These are phyloP conservation scores for Phylloporus arenicola DNA, from an alignment of 768 basidiomycete species.

Conservation along the genomic window DNA sequence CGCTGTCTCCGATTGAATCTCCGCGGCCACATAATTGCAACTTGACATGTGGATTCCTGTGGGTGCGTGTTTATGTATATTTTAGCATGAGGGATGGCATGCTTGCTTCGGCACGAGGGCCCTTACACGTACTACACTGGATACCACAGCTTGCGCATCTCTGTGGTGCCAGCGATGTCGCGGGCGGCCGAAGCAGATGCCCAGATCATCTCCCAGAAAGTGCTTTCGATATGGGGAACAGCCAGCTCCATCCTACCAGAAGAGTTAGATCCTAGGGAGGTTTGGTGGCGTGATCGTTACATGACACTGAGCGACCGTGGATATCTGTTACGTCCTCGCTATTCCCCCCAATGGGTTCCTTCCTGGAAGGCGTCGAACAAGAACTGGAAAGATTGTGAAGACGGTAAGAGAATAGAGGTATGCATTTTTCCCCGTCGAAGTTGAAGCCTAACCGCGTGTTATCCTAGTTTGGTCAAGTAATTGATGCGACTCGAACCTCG, in stretches of 20 bases:
- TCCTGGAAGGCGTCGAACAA: conserved; percentile 7
- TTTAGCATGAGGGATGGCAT: conserved; percentile 2
- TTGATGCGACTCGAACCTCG: conserved; percentile 25
- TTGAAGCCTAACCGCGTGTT: too few species aligned
- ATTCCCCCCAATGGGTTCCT: conserved; percentile 6
- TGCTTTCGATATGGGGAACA: background rate
- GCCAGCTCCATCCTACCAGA: background rate
- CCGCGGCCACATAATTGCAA: background rate
- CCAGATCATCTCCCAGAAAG: background rate
- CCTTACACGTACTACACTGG: background rate
- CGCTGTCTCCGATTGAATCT: conserved; percentile 2
- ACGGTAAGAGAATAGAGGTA: too few species aligned
- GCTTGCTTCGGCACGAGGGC: too few species aligned
- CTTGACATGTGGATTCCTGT: background rate
- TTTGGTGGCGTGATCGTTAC: conserved; percentile 12
- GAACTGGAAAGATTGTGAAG: background rate
- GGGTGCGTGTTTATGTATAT: conserved; percentile 10
- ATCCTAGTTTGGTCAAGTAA: background rate
- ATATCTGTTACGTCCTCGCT: conserved; percentile 7
- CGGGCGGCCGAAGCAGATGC: background rate
- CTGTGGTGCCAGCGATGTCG: background rate
- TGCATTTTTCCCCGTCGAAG: too few species aligned
- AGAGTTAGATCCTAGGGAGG: conserved; percentile 5
- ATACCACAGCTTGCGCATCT: background rate
- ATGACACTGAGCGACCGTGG: background rate